Base-by-base conservation (phyloP, 1,139 yeast species). In the Neolecta irregularis region DNA sequence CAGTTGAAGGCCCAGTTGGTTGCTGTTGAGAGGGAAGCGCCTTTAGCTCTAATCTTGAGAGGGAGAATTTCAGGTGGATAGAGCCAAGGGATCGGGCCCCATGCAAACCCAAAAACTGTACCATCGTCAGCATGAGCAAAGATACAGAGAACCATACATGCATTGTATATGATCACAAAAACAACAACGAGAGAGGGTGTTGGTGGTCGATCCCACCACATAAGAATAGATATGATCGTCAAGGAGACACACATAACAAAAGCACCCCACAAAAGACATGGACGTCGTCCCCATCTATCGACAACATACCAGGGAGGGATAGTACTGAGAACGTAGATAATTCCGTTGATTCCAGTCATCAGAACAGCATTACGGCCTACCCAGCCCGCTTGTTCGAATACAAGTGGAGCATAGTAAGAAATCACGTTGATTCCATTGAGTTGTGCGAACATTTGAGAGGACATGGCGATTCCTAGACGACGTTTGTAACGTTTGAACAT, bases 381-480 rank as follows among this genome's bases (percentile, higher is more conserved):
- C 94, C 94, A 83, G 18, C 95, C 95, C 2, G 95, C 95, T 49
- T 79, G 79, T 54, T 81, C 94, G 55, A 83, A 85, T 32, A 83
- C 91, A 58, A 83, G 63, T 1, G 95, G 94, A 1, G 94, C 94
- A 57, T 83, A 83, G 58, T 83, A 85, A 1, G 92, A 74, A 38
- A 85, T 80, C 41, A 85, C 85, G 51, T 83, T 83, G 54, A 83
- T 85, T 48, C 96, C 96, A 51, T 81, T 79, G 52, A 83, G 62
- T 55, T 83, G 96, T 2, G 94, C 94, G 64, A 83, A 80, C 61
- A 81, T 72, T 51, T 78, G 91, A 1, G 93, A 75, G 24, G 83
- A 74, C 71, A 91, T 80, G 5, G 93, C 95, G 43, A 83, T 78
- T 20, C 81, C 64, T n/a, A 83, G 72, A 34, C 95, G 62, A 52